Evolutionary conservation across 345 rosid genomes (phyloP).

Genomic region (Isatis tinctoria): DNA sequence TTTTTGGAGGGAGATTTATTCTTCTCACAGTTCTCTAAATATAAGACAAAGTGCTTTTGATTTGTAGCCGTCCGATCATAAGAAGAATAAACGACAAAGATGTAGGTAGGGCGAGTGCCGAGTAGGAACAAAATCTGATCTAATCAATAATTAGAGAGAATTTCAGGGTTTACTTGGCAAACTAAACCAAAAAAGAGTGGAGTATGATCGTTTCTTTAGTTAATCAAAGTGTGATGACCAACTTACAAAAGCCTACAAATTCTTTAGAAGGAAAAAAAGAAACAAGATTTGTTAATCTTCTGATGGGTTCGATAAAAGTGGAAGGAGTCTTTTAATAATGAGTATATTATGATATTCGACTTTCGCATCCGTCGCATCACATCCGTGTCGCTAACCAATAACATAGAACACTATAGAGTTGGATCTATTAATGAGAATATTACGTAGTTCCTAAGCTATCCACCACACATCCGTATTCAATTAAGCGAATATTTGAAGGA

Average conservation of each 20-base stretch:
- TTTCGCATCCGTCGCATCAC: not conserved
- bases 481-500: not conserved
- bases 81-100: not conserved
- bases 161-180: not conserved
- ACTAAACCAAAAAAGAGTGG: not conserved
- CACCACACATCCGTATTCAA: not conserved
- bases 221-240: not conserved
- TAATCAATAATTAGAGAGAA: not conserved
- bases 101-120: not conserved
- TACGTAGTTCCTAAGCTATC: conserved; percentile 8
- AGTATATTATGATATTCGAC: not conserved
- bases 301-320: not conserved
- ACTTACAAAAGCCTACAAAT: too few relatives aligned
- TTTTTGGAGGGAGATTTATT: conserved; percentile 22
- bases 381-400: not conserved
- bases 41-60: not conserved
- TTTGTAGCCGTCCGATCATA: not conserved
- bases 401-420: not conserved
- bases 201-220: not conserved
- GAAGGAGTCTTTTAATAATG: too few relatives aligned
- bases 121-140: not conserved
- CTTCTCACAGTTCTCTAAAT: not conserved
- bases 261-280: too few relatives aligned
- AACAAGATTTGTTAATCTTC: too few relatives aligned
- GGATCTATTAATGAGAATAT: not conserved